A percentile compares a stretch with the other conserved stretches of the same genome.
These are phyloP conservation scores for Cinchona pubescens DNA, from an alignment of 257 asterid genomes.

Conservation along the genomic window DNA sequence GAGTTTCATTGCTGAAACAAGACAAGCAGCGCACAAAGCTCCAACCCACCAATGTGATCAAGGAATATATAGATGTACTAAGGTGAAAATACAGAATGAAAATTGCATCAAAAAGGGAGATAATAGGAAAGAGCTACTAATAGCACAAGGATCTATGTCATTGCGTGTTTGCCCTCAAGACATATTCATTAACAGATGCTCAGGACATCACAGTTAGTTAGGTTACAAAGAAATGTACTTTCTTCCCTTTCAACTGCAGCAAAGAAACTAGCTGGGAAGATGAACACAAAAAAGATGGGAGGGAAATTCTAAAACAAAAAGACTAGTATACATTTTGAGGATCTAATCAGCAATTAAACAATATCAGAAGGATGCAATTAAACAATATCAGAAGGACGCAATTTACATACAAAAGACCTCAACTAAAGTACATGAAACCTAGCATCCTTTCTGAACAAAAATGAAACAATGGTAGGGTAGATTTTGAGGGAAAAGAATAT, in stretches of 20 bases:
- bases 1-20: background rate
- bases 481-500: slow-evolving; percentile 17
- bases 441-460: slow-evolving; percentile 45
- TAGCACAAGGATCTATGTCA: background rate
- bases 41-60: background rate
- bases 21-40: background rate
- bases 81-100: background rate
- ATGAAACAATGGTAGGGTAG: slow-evolving; percentile 36
- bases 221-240: slow-evolving; percentile 3
- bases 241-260: background rate
- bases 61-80: background rate
- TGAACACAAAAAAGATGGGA: background rate
- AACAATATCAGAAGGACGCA: slow-evolving; percentile 36
- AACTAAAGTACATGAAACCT: slow-evolving; percentile 31
- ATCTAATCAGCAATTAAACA: background rate
- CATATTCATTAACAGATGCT: slow-evolving; percentile 7
- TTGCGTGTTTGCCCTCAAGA: background rate
- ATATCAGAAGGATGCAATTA: slow-evolving; percentile 36
- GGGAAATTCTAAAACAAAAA: background rate
- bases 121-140: background rate
- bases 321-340: background rate
- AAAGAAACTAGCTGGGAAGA: background rate
- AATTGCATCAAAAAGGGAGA: background rate
- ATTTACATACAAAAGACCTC: slow-evolving; percentile 35
- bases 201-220: background rate